Evolutionary conservation across 2,329 filamentous ascomycete species (phyloP).

Genomic region (Monilinia aucupariae): DNA sequence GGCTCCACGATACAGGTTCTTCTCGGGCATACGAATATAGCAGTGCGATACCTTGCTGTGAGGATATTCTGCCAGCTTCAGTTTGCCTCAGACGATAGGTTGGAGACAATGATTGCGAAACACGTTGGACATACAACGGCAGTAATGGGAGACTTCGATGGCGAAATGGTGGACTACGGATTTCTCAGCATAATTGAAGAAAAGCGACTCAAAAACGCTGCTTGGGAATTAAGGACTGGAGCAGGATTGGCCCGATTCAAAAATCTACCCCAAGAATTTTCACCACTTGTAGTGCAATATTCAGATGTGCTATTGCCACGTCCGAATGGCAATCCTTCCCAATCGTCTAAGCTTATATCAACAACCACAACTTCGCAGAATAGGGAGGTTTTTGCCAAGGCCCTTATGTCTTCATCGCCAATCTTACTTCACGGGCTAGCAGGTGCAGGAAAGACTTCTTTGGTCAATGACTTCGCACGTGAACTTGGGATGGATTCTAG

Average conservation of each 20-base stretch:
- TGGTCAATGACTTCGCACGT: conserved; percentile 76
- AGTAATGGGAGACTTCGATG: conserved; percentile 70
- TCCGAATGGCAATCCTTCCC: conserved; percentile 45
- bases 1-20: conserved; percentile 63
- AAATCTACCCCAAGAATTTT: conserved; percentile 41
- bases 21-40: conserved; percentile 53
- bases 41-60: conserved; percentile 74
- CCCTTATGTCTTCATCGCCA: conserved; percentile 63
- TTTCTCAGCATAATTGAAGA: conserved; percentile 61
- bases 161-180: conserved; percentile 67
- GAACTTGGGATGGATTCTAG: conserved; percentile 71
- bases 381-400: conserved; percentile 60
- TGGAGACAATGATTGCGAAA: conserved; percentile 63
- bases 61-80: conserved; percentile 75
- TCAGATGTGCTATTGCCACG: conserved; percentile 63
- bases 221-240: background rate
- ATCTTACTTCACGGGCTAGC: conserved; percentile 76
- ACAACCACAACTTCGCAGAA: conserved; percentile 72
- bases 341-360: conserved; percentile 53
- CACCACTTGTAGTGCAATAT: conserved; percentile 57
- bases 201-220: conserved; percentile 29
- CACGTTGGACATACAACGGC: conserved; percentile 57
- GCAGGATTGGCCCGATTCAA: background rate
- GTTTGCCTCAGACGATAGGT: conserved; percentile 71
- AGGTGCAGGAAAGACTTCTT: conserved; percentile 84